Evolutionary conservation across 192 early-diverging fungal species (phyloP).

Genomic region (Coemansia sp.): DNA sequence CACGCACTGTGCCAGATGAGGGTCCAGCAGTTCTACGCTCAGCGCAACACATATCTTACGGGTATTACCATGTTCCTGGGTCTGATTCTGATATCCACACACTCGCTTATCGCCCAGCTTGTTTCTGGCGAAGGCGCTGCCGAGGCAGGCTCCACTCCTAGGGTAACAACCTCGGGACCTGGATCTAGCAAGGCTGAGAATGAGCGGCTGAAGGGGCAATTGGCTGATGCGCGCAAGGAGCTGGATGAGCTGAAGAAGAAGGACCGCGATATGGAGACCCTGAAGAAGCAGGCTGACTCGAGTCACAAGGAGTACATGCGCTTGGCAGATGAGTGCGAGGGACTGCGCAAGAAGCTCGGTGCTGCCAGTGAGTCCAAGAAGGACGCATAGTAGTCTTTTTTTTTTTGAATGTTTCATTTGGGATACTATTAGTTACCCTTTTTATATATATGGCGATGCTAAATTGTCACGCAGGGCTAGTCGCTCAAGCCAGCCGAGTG

Average conservation of each 20-base stretch:
- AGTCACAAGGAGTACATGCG: constrained; percentile 59
- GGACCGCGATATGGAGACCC: constrained; percentile 53
- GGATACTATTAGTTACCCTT: constrained; percentile 5
- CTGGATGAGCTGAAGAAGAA: constrained; percentile 50
- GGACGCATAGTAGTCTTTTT: constrained; percentile 26
- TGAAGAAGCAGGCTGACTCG: constrained; percentile 59
- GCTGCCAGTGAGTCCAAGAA: constrained; percentile 48
- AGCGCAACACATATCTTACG: constrained; percentile 62
- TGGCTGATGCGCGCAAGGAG: constrained; percentile 49
- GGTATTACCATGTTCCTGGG: constrained; percentile 63
- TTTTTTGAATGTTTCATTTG: neutral
- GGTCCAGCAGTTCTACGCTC: constrained; percentile 59
- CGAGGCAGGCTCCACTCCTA: constrained; percentile 14
- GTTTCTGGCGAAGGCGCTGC: constrained; percentile 23
- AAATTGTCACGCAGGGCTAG: constrained; percentile 35
- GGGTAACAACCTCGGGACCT: constrained; percentile 26
- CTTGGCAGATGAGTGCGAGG: constrained; percentile 51
- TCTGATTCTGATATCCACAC: constrained; percentile 53
- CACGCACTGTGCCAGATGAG: constrained; percentile 57
- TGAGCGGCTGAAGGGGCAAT: constrained; percentile 42
- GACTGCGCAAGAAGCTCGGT: constrained; percentile 42
- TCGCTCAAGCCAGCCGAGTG: constrained; percentile 50
- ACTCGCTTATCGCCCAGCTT: constrained; percentile 52
- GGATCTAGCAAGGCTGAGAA: constrained; percentile 34
- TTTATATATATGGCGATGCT: neutral